Conservation (phyloP, 1,284 basidiomycete genomes). For the Leccinum angustisporum region DNA sequence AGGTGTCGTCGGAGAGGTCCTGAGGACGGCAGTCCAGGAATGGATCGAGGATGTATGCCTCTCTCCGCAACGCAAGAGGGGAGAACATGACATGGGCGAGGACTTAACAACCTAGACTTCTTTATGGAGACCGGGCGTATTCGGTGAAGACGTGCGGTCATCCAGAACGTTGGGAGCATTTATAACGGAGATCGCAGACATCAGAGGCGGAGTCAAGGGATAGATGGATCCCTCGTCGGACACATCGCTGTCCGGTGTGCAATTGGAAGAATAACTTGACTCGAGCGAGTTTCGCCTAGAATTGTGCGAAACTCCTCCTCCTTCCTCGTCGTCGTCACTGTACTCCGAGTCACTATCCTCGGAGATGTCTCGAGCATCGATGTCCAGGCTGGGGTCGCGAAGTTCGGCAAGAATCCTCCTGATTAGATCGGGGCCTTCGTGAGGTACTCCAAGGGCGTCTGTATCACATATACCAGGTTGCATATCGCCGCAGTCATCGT, state of each 20-base stretch:
- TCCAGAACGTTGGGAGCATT: no score
- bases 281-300: conserved; percentile 1
- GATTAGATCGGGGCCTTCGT: conserved; percentile 13
- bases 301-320: not conserved
- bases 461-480: not conserved
- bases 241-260: not conserved
- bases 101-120: no score
- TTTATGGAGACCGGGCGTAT: no score
- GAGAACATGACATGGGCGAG: no score
- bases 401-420: conserved; percentile 20
- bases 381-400: conserved; percentile 14
- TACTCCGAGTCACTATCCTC: conserved; percentile 11
- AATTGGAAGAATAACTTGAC: not conserved
- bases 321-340: not conserved
- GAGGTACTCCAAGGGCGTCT: not conserved
- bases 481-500: not conserved
- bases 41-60: no score
- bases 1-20: no score
- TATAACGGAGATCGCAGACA: no score
- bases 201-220: no score
- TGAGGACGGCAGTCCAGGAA: no score
- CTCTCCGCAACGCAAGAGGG: no score
- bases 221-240: no score
- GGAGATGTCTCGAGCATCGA: conserved; percentile 6
- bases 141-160: no score